These are phyloP conservation scores for Viola odorata DNA, from an alignment of 345 rosid genomes.

Conservation along the genomic window DNA sequence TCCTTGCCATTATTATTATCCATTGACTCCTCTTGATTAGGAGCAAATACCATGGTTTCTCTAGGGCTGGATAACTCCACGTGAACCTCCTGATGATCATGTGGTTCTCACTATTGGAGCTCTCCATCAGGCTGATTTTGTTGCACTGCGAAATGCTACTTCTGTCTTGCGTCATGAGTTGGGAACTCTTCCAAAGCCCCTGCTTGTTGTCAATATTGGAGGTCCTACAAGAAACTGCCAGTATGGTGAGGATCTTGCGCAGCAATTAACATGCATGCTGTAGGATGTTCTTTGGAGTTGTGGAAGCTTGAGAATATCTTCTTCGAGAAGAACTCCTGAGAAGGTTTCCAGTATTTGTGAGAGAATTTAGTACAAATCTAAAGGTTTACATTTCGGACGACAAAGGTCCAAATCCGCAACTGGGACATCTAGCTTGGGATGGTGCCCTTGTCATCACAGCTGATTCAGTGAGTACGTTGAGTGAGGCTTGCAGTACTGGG, in stretches of 20 bases:
- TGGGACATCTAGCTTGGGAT: conserved; percentile 32
- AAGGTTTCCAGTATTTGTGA: conserved; percentile 16
- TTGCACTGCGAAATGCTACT: conserved; percentile 17
- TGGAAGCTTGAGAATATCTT: conserved; percentile 26
- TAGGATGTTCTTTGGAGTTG: conserved; percentile 31
- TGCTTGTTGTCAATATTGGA: conserved; percentile 31
- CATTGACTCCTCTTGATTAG: conserved; percentile 22
- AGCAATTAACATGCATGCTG: conserved; percentile 15
- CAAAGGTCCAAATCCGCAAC: conserved; percentile 29
- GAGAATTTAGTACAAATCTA: conserved; percentile 18
- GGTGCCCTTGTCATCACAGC: conserved; percentile 31
- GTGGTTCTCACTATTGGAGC: conserved; percentile 31
- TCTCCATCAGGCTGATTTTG: conserved; percentile 16
- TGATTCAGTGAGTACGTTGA: conserved; percentile 23
- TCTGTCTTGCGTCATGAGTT: conserved; percentile 18
- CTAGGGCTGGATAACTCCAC: conserved; percentile 25
- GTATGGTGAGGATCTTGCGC: conserved; percentile 25
- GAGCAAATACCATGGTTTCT: conserved; percentile 27
- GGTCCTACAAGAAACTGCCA: conserved; percentile 28
- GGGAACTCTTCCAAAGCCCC: conserved; percentile 20
- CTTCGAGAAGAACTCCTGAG: conserved; percentile 30
- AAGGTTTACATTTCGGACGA: conserved; percentile 29
- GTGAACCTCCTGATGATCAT: conserved; percentile 21
- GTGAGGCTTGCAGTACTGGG: conserved; percentile 32
- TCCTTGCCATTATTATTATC: conserved; percentile 29